Evolutionary conservation across 306 rosid genomes (phyloP), one percentile per base, ranked within the genome.

Genomic region (Canavalia ensiformis): DNA sequence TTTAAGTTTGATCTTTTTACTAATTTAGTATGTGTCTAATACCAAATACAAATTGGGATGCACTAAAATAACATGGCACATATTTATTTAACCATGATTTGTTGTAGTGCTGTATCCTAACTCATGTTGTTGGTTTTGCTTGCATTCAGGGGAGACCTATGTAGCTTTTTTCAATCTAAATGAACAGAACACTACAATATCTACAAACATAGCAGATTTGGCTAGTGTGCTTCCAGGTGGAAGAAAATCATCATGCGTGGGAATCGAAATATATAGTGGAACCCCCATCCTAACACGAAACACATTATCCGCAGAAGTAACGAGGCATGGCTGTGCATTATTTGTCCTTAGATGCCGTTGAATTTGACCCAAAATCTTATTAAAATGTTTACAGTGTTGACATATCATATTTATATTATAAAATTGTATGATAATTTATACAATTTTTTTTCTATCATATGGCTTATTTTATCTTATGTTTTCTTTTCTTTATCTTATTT

Each of bases 91-190:
- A 18, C 25, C 25, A 47, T 4, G 37, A 25, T 42, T 4, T 37
- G 3, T 42, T 65, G 7, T 7, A 42, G 37, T 3, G 13, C 1
- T 4, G 3, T 3, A 4, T 58, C 7, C 64, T 62, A 72, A 28
- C 8, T 66, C 3, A 28, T 64, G 50, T 30, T 18, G 18, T 54
- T 33, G 7, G 4, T 18, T 13, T 39, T 71, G 58, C 46, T 39
- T 71, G 47, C 41, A 4, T 73, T 47, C 56, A 90, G 95, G 89
- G 67, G 81, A 84, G 58, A 57, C 71, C 42, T 87, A 91, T 69
- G 80, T 87, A 58, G 91, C 95, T 0, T 86, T 87, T 50, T 89
- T 87, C 90, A 91, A 91, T 78, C 78, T 91, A 65, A 67, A 67
- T 75, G n/a, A 86, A 9, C 45, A 2, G 42, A 78, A 7, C 42